Percentiles rank a stretch among this genome's conserved stretches.
phyloP scores from a whole-genome alignment of 163 green algal species.

The Trebouxiophyceae sp. region DNA sequence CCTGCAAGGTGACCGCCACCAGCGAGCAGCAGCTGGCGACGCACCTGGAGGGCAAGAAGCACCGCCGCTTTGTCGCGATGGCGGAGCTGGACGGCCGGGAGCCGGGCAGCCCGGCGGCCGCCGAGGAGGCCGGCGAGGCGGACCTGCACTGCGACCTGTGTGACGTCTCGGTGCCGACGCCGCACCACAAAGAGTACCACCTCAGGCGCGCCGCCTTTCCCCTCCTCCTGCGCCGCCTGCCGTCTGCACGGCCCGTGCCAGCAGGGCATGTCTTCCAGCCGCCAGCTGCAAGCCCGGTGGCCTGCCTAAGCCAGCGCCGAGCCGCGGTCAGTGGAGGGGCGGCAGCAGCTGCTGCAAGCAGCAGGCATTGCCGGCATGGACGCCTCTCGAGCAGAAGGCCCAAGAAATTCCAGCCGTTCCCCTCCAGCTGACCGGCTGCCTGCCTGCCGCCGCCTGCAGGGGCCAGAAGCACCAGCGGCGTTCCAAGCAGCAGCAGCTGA shows the following conservation, averaged over 20 bases:
- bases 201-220: slow-evolving; percentile 2
- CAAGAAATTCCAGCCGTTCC: too few species aligned
- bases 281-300: too few species aligned
- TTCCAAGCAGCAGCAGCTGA: slow-evolving; percentile 8
- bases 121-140: neutral
- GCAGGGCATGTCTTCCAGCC: too few species aligned
- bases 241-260: too few species aligned
- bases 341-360: too few species aligned
- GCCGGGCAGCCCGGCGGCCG: neutral
- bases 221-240: too few species aligned
- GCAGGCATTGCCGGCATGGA: too few species aligned
- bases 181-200: slow-evolving; percentile 7
- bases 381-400: too few species aligned
- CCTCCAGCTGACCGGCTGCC: too few species aligned
- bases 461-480: slow-evolving; percentile 12
- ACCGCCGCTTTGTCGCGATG: slow-evolving; percentile 14
- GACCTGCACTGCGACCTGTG: slow-evolving; percentile 15
- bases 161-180: slow-evolving; percentile 2
- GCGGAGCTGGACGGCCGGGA: neutral
- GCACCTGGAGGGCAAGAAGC: slow-evolving; percentile 32
- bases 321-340: too few species aligned
- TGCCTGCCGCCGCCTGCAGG: too few species aligned
- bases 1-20: slow-evolving; percentile 31
- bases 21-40: slow-evolving; percentile 32
- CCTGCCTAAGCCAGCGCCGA: too few species aligned